Evolutionary conservation across 108 stramenopile genomes (phyloP), one percentile per base, ranked within the genome.

Genomic region (Heterococcus sp.): DNA sequence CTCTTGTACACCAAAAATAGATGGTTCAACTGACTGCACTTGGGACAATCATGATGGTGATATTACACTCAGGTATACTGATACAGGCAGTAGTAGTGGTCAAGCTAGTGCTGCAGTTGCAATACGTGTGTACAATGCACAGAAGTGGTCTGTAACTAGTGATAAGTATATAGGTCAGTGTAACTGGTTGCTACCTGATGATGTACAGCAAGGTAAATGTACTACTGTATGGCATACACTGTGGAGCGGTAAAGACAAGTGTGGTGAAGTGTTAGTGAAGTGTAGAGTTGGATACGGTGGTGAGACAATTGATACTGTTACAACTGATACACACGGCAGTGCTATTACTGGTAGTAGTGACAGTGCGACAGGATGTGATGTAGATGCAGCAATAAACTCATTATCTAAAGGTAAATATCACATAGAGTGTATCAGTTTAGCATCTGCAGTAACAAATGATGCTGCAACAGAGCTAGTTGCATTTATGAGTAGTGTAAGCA

Each of bases 201-300:
- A 75, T 29, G 66, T 21, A 28, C 35, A 36, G 5, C 34, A 11
- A 27, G 75, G 75, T n/a, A n/a, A 21, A 4, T 36, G 66, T 29
- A 33, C 32, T 31, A 33, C 65, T 30, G 66, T 30, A 8, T 75
- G 75, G 75, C 75, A 75, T 14, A 4, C 31, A 1, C 35, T 75
- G 3, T 65, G 75, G 75, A 3, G 27, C 0, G 75, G 34, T 27
- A 36, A 28, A 5, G 33, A 29, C 31, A 32, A 29, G 66, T 66
- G 28, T 26, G 75, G 75, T 26, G 75, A 31, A 37, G 26, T 75
- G 66, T 32, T 35, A 27, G 30, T 75, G 26, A 66, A 67, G 1
- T 75, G 75, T 36, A 34, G 75, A 11, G 75, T 75, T 37, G 75
- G 75, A 14, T 58, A 28, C 34, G 75, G 37, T 30, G 75, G 75